Evolutionary conservation across 2,329 filamentous ascomycete species (phyloP), one percentile per base, ranked within the genome.

Genomic region (Neofusicoccum laricinum): DNA sequence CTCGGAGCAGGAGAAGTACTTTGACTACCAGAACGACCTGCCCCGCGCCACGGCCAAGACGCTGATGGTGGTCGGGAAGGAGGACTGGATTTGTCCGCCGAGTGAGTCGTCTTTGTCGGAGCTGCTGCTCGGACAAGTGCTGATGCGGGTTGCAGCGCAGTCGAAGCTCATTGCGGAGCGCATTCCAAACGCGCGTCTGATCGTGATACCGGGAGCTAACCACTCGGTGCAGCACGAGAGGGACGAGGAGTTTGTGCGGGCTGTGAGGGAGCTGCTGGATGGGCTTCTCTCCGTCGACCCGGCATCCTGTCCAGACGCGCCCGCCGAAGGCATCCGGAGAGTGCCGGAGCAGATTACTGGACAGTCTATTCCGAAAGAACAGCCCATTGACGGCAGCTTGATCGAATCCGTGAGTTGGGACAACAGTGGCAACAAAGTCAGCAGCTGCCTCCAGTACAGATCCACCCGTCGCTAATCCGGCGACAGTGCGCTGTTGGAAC

Each of bases 31-130:
- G 2, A 66, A 71, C 8, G 63, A 69, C 12, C 67, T 79, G 8
- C 41, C 66, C 7, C 55, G 64, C 7, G 73, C 79, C 25, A 73
- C 67, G 4, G 75, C 76, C 12, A 74, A 72, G 46, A 77, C 77
- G 0, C 66, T 79, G 38, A 72, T 79, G 1, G 63, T 79, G 10
- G 76, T 78, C 3, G 77, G 77, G 2, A 72, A 73, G 2, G 69
- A 74, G 62, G 77, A 79, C 61, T 79, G 78, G 77, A 79, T 80
- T 14, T 80, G 77, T 43, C 76, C 77, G 2, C 61, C 61, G 36
- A 63, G 61, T 63, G 25, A 45, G 61, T 46, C 6, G 1, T 12
- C 7, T 6, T 11, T n/a, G 17, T n/a, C 8, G 5, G 45, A 21
- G 5, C 15, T 2, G 21, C n/a, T 36, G 7, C 2, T 5, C 7